Conservation (phyloP, 1,139 yeast genomes). For the Torulaspora globosa region DNA sequence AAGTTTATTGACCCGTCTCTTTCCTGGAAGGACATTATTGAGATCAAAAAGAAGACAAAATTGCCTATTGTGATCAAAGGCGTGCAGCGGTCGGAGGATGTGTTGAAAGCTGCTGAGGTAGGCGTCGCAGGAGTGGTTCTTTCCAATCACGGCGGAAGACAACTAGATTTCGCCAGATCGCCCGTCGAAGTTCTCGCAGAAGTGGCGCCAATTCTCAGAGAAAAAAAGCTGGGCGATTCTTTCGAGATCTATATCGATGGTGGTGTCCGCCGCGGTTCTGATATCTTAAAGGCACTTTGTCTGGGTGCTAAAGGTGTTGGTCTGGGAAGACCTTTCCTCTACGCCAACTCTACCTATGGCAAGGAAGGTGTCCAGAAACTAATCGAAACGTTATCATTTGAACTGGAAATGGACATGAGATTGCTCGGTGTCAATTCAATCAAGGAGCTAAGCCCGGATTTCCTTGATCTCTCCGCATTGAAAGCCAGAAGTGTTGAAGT, state of each 20-base stretch:
- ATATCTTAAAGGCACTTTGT: slow-evolving; percentile 62
- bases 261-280: slow-evolving; percentile 63
- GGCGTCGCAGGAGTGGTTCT: slow-evolving; percentile 72
- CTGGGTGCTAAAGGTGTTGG: slow-evolving; percentile 77
- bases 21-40: slow-evolving; percentile 48
- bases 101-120: slow-evolving; percentile 59
- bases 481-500: slow-evolving; percentile 42
- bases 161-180: slow-evolving; percentile 61
- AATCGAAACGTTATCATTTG: slow-evolving; percentile 73
- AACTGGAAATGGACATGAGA: slow-evolving; percentile 83
- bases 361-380: slow-evolving; percentile 76
- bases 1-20: slow-evolving; percentile 81
- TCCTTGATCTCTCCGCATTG: slow-evolving; percentile 46
- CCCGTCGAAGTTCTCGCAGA: slow-evolving; percentile 68
- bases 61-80: slow-evolving; percentile 61
- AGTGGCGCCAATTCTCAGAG: slow-evolving; percentile 51
- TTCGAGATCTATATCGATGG: slow-evolving; percentile 49
- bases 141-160: slow-evolving; percentile 76
- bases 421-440: slow-evolving; percentile 70
- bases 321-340: slow-evolving; percentile 66
- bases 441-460: slow-evolving; percentile 55
- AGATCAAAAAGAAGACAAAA: slow-evolving; percentile 40
- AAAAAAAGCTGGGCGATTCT: slow-evolving; percentile 47
- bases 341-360: slow-evolving; percentile 70
- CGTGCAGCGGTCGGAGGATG: slow-evolving; percentile 64